Percentiles rank a stretch among this genome's conserved stretches.
These are phyloP conservation scores for Ceratocystis alfenasii DNA, from an alignment of 2,329 filamentous ascomycete species.

Conservation along the genomic window DNA sequence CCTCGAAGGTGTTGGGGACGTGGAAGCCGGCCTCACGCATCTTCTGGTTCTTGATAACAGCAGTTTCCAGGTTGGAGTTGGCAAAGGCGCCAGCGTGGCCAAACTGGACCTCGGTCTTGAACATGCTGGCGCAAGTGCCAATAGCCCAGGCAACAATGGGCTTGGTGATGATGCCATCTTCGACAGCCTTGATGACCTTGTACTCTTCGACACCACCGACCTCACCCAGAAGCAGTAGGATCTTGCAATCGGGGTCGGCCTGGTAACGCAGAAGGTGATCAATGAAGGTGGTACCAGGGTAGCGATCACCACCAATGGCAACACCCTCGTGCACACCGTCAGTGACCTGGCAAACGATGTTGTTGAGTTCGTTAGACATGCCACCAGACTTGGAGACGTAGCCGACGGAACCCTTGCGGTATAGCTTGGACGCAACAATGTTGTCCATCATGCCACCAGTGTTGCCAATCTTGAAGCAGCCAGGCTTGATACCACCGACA, in stretches of 20 bases:
- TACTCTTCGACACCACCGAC: slow-evolving; percentile 99
- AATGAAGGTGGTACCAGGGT: slow-evolving; percentile 97
- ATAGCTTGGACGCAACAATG: slow-evolving; percentile 99
- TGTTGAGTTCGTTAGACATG: slow-evolving; percentile 99
- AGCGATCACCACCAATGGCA: slow-evolving; percentile 97
- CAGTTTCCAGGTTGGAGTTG: slow-evolving; percentile 98
- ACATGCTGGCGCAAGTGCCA: slow-evolving; percentile 97
- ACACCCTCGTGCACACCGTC: slow-evolving; percentile 99
- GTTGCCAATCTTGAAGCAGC: slow-evolving; percentile 99
- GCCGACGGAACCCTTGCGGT: slow-evolving; percentile 95
- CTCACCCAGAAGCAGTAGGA: slow-evolving; percentile 88
- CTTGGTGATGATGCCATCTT: slow-evolving; percentile 90
- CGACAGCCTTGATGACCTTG: slow-evolving; percentile 96
- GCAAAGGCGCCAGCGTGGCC: slow-evolving; percentile 96
- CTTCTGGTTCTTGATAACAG: slow-evolving; percentile 87
- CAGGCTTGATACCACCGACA: slow-evolving; percentile 98
- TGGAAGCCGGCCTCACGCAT: slow-evolving; percentile 92
- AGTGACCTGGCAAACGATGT: slow-evolving; percentile 92
- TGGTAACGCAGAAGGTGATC: slow-evolving; percentile 96
- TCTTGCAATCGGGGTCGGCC: slow-evolving; percentile 94
- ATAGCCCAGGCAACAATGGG: slow-evolving; percentile 99
- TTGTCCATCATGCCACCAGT: slow-evolving; percentile 99
- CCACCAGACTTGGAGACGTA: slow-evolving; percentile 99
- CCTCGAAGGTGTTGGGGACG: slow-evolving; percentile 94
- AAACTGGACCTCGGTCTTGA: slow-evolving; percentile 99